Evolutionary conservation across 192 early-diverging fungal species (phyloP).

Genomic region (Podila minutissima): DNA sequence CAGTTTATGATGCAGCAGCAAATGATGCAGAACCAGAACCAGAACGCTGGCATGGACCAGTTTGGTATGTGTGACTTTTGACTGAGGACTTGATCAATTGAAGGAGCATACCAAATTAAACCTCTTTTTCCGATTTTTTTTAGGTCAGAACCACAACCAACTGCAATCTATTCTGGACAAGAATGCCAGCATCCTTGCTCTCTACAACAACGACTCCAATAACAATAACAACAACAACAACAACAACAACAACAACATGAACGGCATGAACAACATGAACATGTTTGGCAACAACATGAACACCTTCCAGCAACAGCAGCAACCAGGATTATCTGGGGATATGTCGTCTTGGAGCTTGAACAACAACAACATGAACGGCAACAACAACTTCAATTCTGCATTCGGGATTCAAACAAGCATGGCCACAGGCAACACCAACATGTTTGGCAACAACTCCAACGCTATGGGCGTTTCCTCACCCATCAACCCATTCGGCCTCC

Average conservation of each 20-base stretch:
- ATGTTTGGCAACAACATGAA: conserved; percentile 15
- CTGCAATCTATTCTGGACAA: conserved; percentile 47
- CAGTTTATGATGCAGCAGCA: conserved; percentile 21
- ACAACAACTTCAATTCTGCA: conserved; percentile 19
- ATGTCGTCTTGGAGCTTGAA: conserved; percentile 34
- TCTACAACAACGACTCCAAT: conserved; percentile 19
- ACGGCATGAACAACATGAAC: conserved; percentile 16
- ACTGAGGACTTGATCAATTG: no score
- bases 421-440: conserved; percentile 23
- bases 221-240: not conserved
- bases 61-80: conserved; percentile 22
- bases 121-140: not conserved
- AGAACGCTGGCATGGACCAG: conserved; percentile 24
- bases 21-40: conserved; percentile 44
- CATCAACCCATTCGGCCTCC: conserved; percentile 1
- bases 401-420: conserved; percentile 32
- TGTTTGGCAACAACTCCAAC: conserved; percentile 24
- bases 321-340: conserved; percentile 17
- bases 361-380: conserved; percentile 29
- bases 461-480: not conserved
- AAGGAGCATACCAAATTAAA: no score
- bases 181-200: conserved; percentile 37
- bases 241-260: conserved; percentile 12
- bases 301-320: conserved; percentile 11
- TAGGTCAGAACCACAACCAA: conserved; percentile 49